phyloP scores from a whole-genome alignment of 805 yeast species.

The Monosporozyma siamensis region DNA sequence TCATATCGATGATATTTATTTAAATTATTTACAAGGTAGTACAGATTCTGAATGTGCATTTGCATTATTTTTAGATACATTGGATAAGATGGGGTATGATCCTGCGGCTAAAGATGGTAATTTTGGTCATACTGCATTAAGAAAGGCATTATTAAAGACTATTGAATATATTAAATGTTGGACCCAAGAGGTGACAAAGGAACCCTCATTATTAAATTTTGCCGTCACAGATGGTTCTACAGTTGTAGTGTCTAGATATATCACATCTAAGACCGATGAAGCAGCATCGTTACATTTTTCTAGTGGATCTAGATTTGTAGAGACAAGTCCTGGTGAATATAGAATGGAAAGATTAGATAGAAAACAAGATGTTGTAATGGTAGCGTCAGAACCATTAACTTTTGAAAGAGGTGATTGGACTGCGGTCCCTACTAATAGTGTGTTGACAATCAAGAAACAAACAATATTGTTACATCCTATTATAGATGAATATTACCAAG shows the following conservation, averaged over 20 bases:
- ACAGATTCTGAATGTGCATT: conserved; percentile 95
- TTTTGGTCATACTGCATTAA: conserved; percentile 46
- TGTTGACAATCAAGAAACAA: conserved; percentile 71
- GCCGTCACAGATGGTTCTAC: conserved; percentile 91
- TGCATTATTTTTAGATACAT: conserved; percentile 74
- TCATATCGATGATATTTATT: conserved; percentile 72
- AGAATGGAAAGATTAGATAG: conserved; percentile 90
- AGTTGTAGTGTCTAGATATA: conserved; percentile 80
- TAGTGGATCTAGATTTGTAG: conserved; percentile 85
- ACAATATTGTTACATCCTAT: conserved; percentile 89
- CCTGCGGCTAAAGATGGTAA: conserved; percentile 41
- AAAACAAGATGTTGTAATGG: conserved; percentile 90
- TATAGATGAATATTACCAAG: conserved; percentile 76
- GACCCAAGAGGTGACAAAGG: conserved; percentile 55
- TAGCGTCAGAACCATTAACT: conserved; percentile 93
- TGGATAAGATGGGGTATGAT: conserved; percentile 66
- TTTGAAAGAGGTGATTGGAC: conserved; percentile 98
- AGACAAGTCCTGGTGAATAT: conserved; percentile 84
- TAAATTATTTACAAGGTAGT: conserved; percentile 77
- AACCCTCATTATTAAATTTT: conserved; percentile 82
- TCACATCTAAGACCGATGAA: conserved; percentile 82
- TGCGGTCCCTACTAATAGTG: conserved; percentile 87
- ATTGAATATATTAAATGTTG: conserved; percentile 70
- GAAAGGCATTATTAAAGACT: conserved; percentile 63
- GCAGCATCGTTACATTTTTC: conserved; percentile 95